Percentiles rank a stretch among this genome's conserved stretches.
phyloP scores from a whole-genome alignment of 129 eudicot genomes.

The Calendula officinalis region DNA sequence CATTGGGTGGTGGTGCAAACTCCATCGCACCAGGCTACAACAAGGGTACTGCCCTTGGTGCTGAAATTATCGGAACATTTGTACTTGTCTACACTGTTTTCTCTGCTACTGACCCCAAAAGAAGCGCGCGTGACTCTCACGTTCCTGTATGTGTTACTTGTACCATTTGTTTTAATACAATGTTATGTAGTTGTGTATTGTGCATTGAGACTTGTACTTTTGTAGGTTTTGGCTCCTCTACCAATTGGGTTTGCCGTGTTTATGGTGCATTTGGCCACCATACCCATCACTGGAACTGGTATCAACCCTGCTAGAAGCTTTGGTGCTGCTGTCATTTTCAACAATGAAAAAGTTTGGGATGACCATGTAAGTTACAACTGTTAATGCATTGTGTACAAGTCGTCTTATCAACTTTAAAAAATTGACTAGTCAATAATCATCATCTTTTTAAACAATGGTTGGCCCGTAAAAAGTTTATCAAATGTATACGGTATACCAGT shows the following conservation, averaged over 20 bases:
- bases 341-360: constrained; percentile 44
- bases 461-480: not conserved
- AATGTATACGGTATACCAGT: too few relatives aligned
- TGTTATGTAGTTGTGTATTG: not conserved
- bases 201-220: constrained; percentile 12
- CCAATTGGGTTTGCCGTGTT: constrained; percentile 52
- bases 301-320: constrained; percentile 56
- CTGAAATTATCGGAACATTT: constrained; percentile 52
- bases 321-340: constrained; percentile 47
- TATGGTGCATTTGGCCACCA: constrained; percentile 53
- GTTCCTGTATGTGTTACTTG: constrained; percentile 38
- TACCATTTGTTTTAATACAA: not conserved
- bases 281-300: constrained; percentile 51
- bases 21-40: constrained; percentile 43
- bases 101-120: constrained; percentile 48
- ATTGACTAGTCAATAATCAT: not conserved
- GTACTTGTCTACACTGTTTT: constrained; percentile 48
- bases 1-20: constrained; percentile 54
- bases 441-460: not conserved
- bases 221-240: constrained; percentile 49
- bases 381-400: not conserved
- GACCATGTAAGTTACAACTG: constrained; percentile 38
- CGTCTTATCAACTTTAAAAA: not conserved
- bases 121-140: constrained; percentile 51
- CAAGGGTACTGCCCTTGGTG: constrained; percentile 48